Conservation (phyloP, 371 early-diverging fungal genomes). For the Batrachochytrium dendrobatidis region DNA sequence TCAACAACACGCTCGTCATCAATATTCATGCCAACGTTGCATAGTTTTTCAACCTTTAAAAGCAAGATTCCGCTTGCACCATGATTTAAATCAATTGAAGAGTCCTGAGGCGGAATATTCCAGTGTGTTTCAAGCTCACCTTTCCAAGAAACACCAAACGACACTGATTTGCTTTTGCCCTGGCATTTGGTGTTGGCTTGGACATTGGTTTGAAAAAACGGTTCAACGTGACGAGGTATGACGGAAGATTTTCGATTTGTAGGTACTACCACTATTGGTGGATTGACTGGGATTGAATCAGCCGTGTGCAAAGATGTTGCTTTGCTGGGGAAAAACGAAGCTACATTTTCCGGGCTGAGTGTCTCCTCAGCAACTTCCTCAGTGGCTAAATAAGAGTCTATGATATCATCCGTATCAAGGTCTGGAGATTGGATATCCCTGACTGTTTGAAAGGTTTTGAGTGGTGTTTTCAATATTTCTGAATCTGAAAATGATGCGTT, state of each 20-base stretch:
- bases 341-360: background rate
- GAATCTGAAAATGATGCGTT: too few species aligned
- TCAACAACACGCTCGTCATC: conserved; percentile 6
- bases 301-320: too few species aligned
- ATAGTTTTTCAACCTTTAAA: background rate
- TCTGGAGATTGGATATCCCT: background rate
- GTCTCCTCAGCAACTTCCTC: background rate
- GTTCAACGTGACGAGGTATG: conserved; percentile 1
- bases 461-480: too few species aligned
- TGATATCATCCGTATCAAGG: background rate
- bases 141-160: conserved; percentile 4
- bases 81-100: background rate
- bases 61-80: background rate
- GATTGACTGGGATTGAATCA: too few species aligned
- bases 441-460: too few species aligned
- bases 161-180: background rate
- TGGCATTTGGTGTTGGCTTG: too few species aligned
- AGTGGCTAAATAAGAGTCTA: background rate
- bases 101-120: background rate
- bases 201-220: background rate
- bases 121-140: background rate
- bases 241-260: too few species aligned
- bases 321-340: too few species aligned
- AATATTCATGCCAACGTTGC: background rate
- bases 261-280: too few species aligned